Base-by-base conservation (phyloP, 2,329 filamentous ascomycete genomes). In the Colletotrichum theobromicola region DNA sequence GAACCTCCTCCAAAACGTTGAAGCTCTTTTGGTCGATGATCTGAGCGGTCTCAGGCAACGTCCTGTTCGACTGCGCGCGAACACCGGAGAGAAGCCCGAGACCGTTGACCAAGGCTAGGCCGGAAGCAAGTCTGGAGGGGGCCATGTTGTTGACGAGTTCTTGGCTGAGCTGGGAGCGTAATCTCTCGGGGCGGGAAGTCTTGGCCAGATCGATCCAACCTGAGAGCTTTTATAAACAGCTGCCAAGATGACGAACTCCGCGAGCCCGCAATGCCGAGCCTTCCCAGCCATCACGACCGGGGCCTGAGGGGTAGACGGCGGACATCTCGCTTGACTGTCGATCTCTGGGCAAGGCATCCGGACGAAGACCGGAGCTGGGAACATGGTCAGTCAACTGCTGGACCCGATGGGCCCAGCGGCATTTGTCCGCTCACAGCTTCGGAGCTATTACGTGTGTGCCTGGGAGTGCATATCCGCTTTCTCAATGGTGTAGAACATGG, bases 11-110 rank as follows among this genome's bases (percentile, higher is more conserved):
- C 35, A 88, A 75, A 18, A 83, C 84, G 76, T 86, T 87, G 80
- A 88, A 86, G n/a, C 79, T 81, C 75, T 79, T 84, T 77, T 86
- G 85, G 76, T 87, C 81, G 57, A 88, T 84, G 55, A 87, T 73
- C 69, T 87, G 85, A 6, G 85, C 86, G 70, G 65, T 58, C 12
- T 50, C 42, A 5, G 75, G 75, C 5, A 75, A 53, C n/a, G 72
- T 30, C 2, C 67, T 57, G 30, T 67, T 57, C 4, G 58, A 55
- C 62, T 66, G 72, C 10, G 67, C 61, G 18, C 30, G 82, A 81
- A 5, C 67, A 2, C 61, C 61, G 2, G 67, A 35, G 2, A 70
- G 42, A 15, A 60, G 24, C 24, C 65, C 65, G 21, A 67, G 50
- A 81, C 77, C 15, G 84, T 84, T n/a, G 77, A 30, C 6, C 34